Percentiles rank a stretch among this genome's conserved stretches.
phyloP scores from a whole-genome alignment of 2,329 filamentous ascomycete species.

The Diaporthe helianthi region DNA sequence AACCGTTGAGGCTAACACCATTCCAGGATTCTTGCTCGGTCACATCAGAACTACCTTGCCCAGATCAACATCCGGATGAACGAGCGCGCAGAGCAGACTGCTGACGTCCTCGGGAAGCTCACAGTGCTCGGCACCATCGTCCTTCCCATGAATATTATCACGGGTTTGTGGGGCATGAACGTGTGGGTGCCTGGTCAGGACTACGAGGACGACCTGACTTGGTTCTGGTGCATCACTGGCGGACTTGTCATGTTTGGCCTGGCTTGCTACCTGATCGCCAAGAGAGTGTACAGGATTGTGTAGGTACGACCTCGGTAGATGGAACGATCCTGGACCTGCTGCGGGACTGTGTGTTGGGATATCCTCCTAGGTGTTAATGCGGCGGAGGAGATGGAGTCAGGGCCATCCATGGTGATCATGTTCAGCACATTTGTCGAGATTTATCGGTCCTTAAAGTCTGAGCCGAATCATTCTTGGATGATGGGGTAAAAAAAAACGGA shows the following conservation, averaged over 20 bases:
- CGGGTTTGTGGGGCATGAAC: constrained; percentile 99
- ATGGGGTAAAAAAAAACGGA: constrained; percentile 8
- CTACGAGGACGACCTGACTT: constrained; percentile 73
- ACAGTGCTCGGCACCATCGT: constrained; percentile 97
- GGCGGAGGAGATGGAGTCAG: not conserved
- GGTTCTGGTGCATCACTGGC: constrained; percentile 79
- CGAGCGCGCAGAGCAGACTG: constrained; percentile 93
- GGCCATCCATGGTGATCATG: not conserved
- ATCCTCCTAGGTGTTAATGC: not conserved
- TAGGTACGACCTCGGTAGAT: constrained; percentile 43
- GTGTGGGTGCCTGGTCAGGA: constrained; percentile 94
- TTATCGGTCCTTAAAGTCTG: not conserved
- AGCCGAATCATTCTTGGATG: not conserved
- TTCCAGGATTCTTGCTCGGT: constrained; percentile 80
- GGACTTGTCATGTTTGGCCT: constrained; percentile 81
- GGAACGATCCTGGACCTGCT: not conserved
- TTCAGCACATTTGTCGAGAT: not conserved
- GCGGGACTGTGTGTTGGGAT: not conserved
- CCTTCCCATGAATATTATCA: constrained; percentile 98
- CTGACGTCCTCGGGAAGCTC: constrained; percentile 91
- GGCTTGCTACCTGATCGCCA: constrained; percentile 80
- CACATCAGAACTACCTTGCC: constrained; percentile 96
- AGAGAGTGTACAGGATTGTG: constrained; percentile 82
- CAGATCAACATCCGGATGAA: constrained; percentile 99
- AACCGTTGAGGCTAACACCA: not conserved